Base-by-base conservation (phyloP, 192 early-diverging fungal species). In the Linnemannia exigua region DNA sequence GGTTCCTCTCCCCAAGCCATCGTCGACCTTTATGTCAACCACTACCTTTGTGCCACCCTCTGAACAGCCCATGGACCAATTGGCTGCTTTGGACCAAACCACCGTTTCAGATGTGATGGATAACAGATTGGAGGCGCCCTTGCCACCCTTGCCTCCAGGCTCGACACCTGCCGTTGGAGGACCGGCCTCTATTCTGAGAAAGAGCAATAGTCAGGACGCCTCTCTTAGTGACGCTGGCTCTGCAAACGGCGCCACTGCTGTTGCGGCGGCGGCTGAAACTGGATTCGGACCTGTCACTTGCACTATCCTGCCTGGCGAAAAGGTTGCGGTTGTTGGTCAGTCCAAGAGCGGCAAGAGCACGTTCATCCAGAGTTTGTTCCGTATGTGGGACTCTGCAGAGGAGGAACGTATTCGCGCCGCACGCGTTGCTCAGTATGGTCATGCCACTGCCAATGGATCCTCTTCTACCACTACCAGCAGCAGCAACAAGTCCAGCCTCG, bases 301-400 rank as follows among this genome's bases (percentile, higher is more conserved):
- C 38, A 31, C 75, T 1, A 74, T 86, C 31, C 41, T 35, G 8
- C 74, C 84, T 38, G 84, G 84, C 2, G 84, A 86, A 48, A 86
- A 86, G 70, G 58, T 86, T 71, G 84, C 84, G 35, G 74, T 86
- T 22, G 70, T 79, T 6, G 84, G 84, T 8, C 73, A 77, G 66
- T 75, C 84, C 14, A 86, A 74, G 84, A 80, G 78, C 37, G 84
- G 84, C 14, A 86, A 86, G 70, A 86, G 69, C 41, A 86, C 79
- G 3, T 80, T 86, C 68, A 51, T 86, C 28, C 78, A 80, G 31
- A 86, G 84, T 77, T 41, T 86, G 47, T 86, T 86, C 51, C 73
- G 84, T 15, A 66, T 86, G 25, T 86, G 84, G 84, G 84, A 86
- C 41, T 77, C 79, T 37, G 78, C 70, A 14, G 79, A 86, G 46